Conservation (phyloP, 192 early-diverging fungal species). For the Phycomyces nitens region DNA sequence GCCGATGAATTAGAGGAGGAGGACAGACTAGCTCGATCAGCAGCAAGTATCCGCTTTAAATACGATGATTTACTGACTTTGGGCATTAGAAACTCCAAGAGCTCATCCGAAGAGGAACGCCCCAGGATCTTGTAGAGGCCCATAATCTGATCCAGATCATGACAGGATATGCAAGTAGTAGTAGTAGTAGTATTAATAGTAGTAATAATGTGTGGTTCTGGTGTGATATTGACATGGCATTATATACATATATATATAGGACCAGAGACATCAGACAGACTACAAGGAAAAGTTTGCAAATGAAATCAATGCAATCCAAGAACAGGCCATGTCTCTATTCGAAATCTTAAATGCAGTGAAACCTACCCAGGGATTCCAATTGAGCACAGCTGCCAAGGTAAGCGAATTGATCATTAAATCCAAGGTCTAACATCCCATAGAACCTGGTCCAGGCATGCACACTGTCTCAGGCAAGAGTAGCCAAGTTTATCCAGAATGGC, state of each 20-base stretch:
- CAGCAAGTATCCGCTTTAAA: conserved; percentile 43
- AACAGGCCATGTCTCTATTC: conserved; percentile 68
- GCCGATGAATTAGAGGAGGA: conserved; percentile 93
- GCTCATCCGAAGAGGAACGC: conserved; percentile 86
- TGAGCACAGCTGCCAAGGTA: too few species aligned
- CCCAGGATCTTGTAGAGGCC: conserved; percentile 89
- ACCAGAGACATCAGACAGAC: conserved; percentile 66
- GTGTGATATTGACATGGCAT: neutral
- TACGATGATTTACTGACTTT: conserved; percentile 2
- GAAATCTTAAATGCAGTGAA: conserved; percentile 77
- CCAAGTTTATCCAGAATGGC: too few species aligned
- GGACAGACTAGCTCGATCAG: conserved; percentile 77
- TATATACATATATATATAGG: conserved; percentile 36
- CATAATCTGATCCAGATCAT: conserved; percentile 97
- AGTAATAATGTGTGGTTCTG: neutral
- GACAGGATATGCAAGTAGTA: conserved; percentile 82
- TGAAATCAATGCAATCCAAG: conserved; percentile 80
- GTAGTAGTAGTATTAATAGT: too few species aligned
- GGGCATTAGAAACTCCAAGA: conserved; percentile 85
- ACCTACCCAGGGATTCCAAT: neutral
- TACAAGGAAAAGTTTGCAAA: conserved; percentile 80
- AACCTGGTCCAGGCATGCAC: neutral
- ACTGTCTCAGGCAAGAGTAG: too few species aligned
- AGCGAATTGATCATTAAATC: neutral
- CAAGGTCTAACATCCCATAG: neutral